phyloP scores from a whole-genome alignment of 176 grass and related monocot genomes.

The Thalia dealbata region DNA sequence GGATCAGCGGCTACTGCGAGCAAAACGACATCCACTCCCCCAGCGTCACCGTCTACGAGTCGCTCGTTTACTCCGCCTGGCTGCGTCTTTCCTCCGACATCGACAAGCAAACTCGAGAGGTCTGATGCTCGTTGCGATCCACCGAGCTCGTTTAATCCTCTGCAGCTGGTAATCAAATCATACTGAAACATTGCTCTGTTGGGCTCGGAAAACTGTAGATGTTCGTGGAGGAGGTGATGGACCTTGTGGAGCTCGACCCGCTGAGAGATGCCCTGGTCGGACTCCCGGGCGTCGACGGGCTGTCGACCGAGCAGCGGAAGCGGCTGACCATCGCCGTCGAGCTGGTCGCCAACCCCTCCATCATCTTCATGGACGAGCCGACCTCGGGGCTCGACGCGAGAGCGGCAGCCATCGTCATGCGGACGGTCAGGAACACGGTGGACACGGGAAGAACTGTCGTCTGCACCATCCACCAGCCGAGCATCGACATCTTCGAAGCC shows the following conservation, averaged over 20 bases:
- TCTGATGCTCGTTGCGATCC: constrained; percentile 4
- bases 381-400: constrained; percentile 92
- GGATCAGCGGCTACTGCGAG: constrained; percentile 80
- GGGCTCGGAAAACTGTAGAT: constrained; percentile 28
- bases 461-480: constrained; percentile 94
- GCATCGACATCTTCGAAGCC: constrained; percentile 95
- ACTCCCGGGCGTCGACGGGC: constrained; percentile 58
- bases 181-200: background rate
- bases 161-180: background rate
- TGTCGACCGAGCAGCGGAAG: constrained; percentile 90
- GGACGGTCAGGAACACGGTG: constrained; percentile 88
- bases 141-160: background rate
- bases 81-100: constrained; percentile 64
- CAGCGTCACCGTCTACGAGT: constrained; percentile 63
- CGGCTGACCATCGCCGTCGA: constrained; percentile 83
- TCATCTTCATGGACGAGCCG: constrained; percentile 97
- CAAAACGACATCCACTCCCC: constrained; percentile 93
- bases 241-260: constrained; percentile 70
- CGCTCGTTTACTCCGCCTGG: constrained; percentile 75
- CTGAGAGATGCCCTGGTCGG: constrained; percentile 68
- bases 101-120: constrained; percentile 35
- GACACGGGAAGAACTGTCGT: constrained; percentile 89
- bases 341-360: constrained; percentile 77
- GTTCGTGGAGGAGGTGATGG: constrained; percentile 95
- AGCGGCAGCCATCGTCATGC: constrained; percentile 94